Base-by-base conservation (phyloP, 257 asterid species). In the Solanum neorickii region DNA sequence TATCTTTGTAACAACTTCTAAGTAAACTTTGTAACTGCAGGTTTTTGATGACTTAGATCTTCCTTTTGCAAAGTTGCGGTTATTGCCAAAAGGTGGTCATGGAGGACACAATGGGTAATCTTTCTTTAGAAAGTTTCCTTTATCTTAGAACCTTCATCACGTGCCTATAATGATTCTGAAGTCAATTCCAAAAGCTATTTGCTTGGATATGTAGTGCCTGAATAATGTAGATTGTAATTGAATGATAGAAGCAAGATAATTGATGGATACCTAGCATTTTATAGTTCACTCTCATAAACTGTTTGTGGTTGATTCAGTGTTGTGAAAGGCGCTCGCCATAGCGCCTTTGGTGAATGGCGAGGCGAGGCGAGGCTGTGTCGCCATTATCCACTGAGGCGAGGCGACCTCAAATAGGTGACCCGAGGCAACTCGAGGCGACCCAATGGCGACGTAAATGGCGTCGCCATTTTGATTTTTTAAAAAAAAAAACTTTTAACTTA, bases 71-170 rank as follows among this genome's bases (percentile, higher is more conserved):
- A 97, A 96, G 92, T 92, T 96, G 92, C 92, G 96, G 77, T 86
- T 97, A 60, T 88, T 97, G 86, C 99, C 99, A 33, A 96, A 97
- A 93, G 99, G 99, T 89, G 99, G 99, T 74, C 99, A 97, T 88
- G 99, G 98, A 85, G 99, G 99, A 56, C 99, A 97, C 87, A 97
- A 97, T 41, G 99, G 99, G 99, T 95, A 94, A 77, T 35, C 46
- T 82, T 83, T 86, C 68, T 59, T 75, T 84, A 21, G 87, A 60
- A 60, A 86, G 66, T 83, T 89, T 21, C 11, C 83, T 84, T 88
- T 49, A 76, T 21, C 31, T 39, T 47, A 5, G 9, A 88, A 33
- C 21, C 6, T 82, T 29, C 46, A 82, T 82, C 69, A 82, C 41
- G 12, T 27, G 85, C 68, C 2, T 27, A 44, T n/a, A 77, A 47